A percentile compares a stretch with the other conserved stretches of the same genome.
phyloP scores from a whole-genome alignment of 1,139 yeast genomes.

The Williopsis jadinii region DNA sequence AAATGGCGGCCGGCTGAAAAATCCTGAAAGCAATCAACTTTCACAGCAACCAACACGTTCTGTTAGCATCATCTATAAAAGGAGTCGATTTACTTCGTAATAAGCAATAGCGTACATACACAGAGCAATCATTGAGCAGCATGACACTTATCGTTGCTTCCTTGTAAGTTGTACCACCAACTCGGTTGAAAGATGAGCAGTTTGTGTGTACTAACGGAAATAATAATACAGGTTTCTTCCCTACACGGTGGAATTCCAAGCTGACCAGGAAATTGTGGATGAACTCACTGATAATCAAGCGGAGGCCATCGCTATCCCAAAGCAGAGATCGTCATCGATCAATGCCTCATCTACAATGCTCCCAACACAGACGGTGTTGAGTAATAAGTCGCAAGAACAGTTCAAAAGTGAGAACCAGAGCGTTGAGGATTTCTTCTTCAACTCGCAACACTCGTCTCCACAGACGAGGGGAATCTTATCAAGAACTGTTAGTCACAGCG shows the following conservation, averaged over 20 bases:
- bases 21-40: too few relatives aligned
- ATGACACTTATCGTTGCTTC: conserved; percentile 61
- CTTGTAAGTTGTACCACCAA: conserved; percentile 37
- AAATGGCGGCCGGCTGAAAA: not conserved
- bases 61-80: too few relatives aligned
- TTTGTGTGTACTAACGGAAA: too few relatives aligned
- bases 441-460: conserved; percentile 10
- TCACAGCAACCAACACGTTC: too few relatives aligned
- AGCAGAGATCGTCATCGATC: conserved; percentile 15
- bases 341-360: conserved; percentile 8
- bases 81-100: too few relatives aligned
- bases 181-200: too few relatives aligned
- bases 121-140: too few relatives aligned
- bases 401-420: conserved; percentile 11
- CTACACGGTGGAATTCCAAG: conserved; percentile 64
- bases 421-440: conserved; percentile 20
- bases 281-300: conserved; percentile 8
- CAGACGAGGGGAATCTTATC: not conserved
- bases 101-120: too few relatives aligned
- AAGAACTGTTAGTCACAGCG: not conserved
- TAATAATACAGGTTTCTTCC: conserved; percentile 48
- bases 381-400: too few relatives aligned
- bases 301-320: conserved; percentile 15
- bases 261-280: conserved; percentile 26
- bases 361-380: conserved; percentile 2